Conservation (phyloP, 73 alveolate species). For the Urostyla sp. region DNA sequence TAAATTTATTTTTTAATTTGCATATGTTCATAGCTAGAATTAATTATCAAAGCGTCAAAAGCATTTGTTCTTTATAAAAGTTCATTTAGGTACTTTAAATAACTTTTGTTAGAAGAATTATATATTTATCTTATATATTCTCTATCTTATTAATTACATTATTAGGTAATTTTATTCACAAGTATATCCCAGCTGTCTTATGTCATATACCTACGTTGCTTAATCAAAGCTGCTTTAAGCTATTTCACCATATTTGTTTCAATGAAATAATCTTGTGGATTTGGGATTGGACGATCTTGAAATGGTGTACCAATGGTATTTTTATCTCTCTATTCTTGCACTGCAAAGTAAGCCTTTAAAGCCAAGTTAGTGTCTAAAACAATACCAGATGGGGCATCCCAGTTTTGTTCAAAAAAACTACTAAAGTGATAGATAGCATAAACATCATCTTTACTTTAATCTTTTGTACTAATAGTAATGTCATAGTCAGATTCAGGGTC, state of each 20-base stretch:
- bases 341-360: neutral
- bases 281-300: neutral
- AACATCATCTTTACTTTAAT: neutral
- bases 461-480: neutral
- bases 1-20: too few species aligned
- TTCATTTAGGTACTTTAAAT: too few species aligned
- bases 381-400: neutral
- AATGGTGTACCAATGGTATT: neutral
- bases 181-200: too few species aligned
- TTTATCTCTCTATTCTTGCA: neutral
- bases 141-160: neutral
- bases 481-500: constrained; percentile 7
- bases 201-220: too few species aligned
- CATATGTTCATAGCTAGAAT: too few species aligned
- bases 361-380: neutral
- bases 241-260: neutral
- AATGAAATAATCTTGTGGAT: neutral
- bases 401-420: neutral
- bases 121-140: neutral
- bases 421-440: neutral
- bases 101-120: too few species aligned
- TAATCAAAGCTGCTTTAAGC: neutral
- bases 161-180: neutral
- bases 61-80: too few species aligned
- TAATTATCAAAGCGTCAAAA: too few species aligned